Evolutionary conservation across 2,329 filamentous ascomycete genomes (phyloP), one percentile per base, ranked within the genome.

Genomic region (Fusarium sp.): DNA sequence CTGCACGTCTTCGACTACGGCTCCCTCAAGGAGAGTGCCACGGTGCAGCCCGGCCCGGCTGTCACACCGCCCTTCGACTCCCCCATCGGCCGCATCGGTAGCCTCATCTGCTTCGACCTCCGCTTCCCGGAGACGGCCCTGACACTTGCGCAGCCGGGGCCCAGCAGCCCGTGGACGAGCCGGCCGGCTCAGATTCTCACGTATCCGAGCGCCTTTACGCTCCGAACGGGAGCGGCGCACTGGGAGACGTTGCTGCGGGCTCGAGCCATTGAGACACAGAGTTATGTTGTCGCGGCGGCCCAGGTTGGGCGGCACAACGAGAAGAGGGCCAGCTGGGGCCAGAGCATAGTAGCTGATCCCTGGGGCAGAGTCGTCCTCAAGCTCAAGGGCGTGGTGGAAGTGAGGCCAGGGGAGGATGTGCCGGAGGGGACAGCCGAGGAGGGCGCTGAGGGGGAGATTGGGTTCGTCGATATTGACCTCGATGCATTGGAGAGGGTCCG

Each of bases 141-240:
- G 10, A 86, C 89, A 2, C 85, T 97, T 16, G 88, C 89, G 7
- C 82, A 82, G 59, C 81, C 82, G 0, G 74, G 75, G 1, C 58
- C 77, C 7, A 41, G 41, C 11, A 81, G 75, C 44, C 60, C 68
- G 6, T 84, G 77, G 77, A 69, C 51, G 37, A 61, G 57, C 23
- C 71, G 63, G 30, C 82, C 80, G 6, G 94, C 94, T 2, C 90
- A 97, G 67, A 83, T 97, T 56, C 83, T 98, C 52, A 90, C 94
- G 1, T 98, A 95, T 77, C 95, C 95, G 0, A 95, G 93, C 7
- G 95, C 95, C 5, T 98, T 98, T 77, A 97, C 95, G 0, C 87
- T 97, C 0, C 90, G 92, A 1, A 98, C 95, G 0, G 95, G 95
- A 0, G 86, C 85, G 60, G 93, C 93, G 2, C 95, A 98, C 81